phyloP scores from a whole-genome alignment of 2,329 filamentous ascomycete species.

The Herpotrichia juniperi region DNA sequence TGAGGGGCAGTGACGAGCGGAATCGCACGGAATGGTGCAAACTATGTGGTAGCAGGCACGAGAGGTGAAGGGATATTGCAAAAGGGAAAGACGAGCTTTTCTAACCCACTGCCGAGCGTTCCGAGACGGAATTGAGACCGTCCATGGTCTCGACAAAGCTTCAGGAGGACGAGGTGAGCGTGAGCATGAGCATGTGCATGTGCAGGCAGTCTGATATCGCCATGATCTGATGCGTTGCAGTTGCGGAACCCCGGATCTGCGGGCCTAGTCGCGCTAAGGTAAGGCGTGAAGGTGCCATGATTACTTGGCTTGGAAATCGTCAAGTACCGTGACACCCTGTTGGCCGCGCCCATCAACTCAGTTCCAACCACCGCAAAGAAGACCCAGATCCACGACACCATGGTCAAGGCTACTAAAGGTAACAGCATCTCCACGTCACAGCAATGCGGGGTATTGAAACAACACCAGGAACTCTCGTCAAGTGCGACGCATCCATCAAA shows the following conservation, averaged over 20 bases:
- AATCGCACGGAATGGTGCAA: not conserved
- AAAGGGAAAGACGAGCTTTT: not conserved
- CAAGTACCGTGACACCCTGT: conserved; percentile 30
- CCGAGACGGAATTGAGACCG: conserved; percentile 9
- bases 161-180: not conserved
- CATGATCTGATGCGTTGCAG: not conserved
- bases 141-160: conserved; percentile 1
- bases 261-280: not conserved
- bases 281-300: not conserved
- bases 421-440: conserved; percentile 1
- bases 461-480: conserved; percentile 70
- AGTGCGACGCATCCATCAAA: conserved; percentile 87
- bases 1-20: not conserved
- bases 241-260: not conserved
- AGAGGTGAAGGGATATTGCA: not conserved
- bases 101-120: conserved; percentile 3
- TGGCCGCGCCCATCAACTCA: conserved; percentile 17
- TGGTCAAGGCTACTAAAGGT: conserved; percentile 66
- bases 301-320: not conserved
- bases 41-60: not conserved
- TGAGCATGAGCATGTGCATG: too few relatives aligned
- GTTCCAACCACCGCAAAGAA: not conserved
- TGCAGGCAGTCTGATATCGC: not conserved
- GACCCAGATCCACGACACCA: conserved; percentile 37
- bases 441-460: conserved; percentile 12